Conservation (phyloP, 164 flowering plant species). For the Magnolia sinica region DNA sequence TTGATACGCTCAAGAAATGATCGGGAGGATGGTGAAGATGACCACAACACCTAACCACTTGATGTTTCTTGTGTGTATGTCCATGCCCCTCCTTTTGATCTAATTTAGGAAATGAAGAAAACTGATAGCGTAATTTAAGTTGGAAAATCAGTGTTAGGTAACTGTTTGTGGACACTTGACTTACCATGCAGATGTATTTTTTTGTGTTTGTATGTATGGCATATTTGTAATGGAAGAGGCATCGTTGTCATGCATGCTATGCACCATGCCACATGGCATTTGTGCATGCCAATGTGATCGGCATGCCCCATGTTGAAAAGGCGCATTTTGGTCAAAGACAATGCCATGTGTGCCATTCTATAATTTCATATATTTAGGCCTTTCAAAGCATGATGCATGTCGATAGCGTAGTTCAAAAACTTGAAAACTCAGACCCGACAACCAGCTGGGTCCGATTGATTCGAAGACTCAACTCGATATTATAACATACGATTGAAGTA, state of each 20-base stretch:
- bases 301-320: no score
- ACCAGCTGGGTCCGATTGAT: no score
- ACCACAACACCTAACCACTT: background rate
- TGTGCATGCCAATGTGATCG: no score
- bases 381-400: no score
- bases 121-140: background rate
- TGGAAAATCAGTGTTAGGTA: background rate
- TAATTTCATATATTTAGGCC: no score
- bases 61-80: background rate
- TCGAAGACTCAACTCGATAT: no score
- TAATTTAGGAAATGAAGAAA: background rate
- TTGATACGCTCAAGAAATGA: background rate
- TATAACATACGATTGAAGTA: no score
- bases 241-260: background rate
- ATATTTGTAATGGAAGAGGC: background rate
- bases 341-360: no score
- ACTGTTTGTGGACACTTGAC: background rate
- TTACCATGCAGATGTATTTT: background rate
- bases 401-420: no score
- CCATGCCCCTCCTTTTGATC: background rate
- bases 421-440: no score
- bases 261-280: no score
- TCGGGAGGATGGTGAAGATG: background rate
- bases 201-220: background rate
- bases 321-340: no score